These are phyloP conservation scores for Effrenium voratum DNA, from an alignment of 73 alveolate genomes.

Conservation along the genomic window DNA sequence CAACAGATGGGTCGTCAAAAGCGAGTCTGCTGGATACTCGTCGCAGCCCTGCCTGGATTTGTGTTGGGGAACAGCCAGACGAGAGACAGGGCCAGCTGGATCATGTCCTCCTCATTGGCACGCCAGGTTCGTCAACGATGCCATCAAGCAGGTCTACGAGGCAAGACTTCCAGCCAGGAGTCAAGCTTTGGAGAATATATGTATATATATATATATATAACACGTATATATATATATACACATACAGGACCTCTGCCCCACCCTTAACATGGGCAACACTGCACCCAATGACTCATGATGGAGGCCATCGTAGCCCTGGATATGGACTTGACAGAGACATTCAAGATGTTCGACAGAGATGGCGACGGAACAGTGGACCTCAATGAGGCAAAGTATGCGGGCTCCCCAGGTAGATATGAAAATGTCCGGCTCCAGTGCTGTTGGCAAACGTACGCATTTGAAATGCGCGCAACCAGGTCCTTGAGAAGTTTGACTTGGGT, in stretches of 20 bases:
- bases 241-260: too few species aligned
- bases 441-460: too few species aligned
- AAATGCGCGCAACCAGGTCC: constrained; percentile 6
- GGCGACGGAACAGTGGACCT: constrained; percentile 88
- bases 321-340: constrained; percentile 81
- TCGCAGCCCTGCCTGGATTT: constrained; percentile 22
- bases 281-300: background rate
- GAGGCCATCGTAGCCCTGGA: constrained; percentile 91
- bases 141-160: constrained; percentile 85
- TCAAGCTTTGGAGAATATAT: background rate
- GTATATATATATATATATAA: background rate
- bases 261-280: background rate
- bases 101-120: background rate
- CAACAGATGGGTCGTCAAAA: constrained; percentile 75
- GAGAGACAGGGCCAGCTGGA: too few species aligned
- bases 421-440: too few species aligned
- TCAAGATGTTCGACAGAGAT: constrained; percentile 77
- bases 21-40: constrained; percentile 89
- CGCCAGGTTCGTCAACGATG: constrained; percentile 79
- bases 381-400: constrained; percentile 70
- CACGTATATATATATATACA: too few species aligned
- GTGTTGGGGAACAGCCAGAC: background rate
- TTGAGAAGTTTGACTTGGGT: constrained; percentile 79
- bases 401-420: too few species aligned
- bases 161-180: background rate